These are phyloP conservation scores for Mycena sanguinolenta DNA, from an alignment of 768 basidiomycete species.

Conservation along the genomic window DNA sequence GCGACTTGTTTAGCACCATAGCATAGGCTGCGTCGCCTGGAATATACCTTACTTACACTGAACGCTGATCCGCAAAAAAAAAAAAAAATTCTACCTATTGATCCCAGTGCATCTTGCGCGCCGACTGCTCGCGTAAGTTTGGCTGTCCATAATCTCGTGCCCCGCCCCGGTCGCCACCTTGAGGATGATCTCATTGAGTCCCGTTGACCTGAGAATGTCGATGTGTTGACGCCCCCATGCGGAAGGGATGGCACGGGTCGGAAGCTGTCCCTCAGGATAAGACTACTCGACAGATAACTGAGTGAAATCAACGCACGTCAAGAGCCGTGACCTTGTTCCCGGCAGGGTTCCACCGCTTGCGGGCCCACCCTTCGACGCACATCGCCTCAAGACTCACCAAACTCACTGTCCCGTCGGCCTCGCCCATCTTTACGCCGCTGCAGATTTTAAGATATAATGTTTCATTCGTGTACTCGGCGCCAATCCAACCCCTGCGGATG, in stretches of 20 bases:
- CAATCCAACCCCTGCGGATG: slow-evolving; percentile 83
- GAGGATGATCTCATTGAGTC: slow-evolving; percentile 89
- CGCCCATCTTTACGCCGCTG: slow-evolving; percentile 93
- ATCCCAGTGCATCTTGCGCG: slow-evolving; percentile 84
- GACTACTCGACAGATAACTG: no score
- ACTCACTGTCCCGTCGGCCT: slow-evolving; percentile 96
- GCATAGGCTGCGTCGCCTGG: no score
- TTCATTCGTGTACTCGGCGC: slow-evolving; percentile 83
- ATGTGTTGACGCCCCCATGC: slow-evolving; percentile 94
- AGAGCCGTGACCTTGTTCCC: slow-evolving; percentile 14
- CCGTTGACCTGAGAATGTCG: slow-evolving; percentile 83
- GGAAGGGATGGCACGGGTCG: slow-evolving; percentile 61
- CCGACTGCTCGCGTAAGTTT: slow-evolving; percentile 83
- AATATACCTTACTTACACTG: no score
- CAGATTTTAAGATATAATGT: slow-evolving; percentile 68
- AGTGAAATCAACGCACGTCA: slow-evolving; percentile 7
- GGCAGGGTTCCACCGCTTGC: slow-evolving; percentile 26
- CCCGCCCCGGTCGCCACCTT: slow-evolving; percentile 90
- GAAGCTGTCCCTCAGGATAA: slow-evolving; percentile 60
- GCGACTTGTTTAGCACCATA: no score
- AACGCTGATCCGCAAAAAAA: no score
- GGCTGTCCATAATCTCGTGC: slow-evolving; percentile 76
- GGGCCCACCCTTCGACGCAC: slow-evolving; percentile 83
- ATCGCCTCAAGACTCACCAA: slow-evolving; percentile 90
- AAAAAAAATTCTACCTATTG: no score